A percentile compares a stretch with the other conserved stretches of the same genome.
Conservation (phyloP, 257 asterid genomes). For the Solanum chiquidenum region DNA sequence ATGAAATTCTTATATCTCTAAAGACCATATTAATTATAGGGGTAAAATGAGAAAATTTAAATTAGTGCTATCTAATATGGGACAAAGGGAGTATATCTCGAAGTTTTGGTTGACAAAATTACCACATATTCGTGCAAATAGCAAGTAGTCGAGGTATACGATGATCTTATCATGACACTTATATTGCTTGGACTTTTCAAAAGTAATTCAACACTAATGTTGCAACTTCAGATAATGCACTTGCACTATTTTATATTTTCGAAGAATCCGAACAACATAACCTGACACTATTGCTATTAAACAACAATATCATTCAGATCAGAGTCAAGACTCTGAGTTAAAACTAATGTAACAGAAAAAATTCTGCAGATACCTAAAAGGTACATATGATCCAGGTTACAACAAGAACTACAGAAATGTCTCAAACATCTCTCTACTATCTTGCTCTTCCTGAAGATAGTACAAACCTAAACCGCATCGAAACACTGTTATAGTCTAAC, state of each 20-base stretch:
- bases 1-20: no score
- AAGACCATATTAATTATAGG: no score
- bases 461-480: background rate
- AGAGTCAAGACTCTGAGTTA: background rate
- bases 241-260: background rate
- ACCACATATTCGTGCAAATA: background rate
- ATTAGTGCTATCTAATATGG: no score
- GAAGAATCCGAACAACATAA: background rate
- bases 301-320: background rate
- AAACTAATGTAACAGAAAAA: background rate
- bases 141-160: background rate
- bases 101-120: background rate
- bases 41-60: no score
- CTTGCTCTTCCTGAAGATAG: background rate
- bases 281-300: background rate
- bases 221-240: background rate
- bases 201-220: background rate
- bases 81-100: no score
- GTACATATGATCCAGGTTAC: background rate
- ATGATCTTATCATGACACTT: accelerated
- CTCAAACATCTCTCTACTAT: background rate
- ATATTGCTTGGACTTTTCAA: background rate
- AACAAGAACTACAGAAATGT: background rate
- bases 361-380: background rate
- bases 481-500: background rate